Evolutionary conservation across 768 basidiomycete species (phyloP).

Genomic region (Tylopilus sp.): DNA sequence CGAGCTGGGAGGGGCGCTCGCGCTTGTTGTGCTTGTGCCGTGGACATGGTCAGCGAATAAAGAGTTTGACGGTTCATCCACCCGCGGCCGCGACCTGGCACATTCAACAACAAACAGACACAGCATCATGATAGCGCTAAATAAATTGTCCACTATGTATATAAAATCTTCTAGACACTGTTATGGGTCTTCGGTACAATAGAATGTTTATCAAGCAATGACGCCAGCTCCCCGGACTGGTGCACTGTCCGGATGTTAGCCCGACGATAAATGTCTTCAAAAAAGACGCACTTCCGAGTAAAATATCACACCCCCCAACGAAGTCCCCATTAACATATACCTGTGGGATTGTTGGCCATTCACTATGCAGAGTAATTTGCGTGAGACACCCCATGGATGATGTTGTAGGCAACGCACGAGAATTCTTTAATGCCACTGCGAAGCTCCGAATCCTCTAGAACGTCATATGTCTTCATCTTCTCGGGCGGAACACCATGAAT

Average conservation of each 20-base stretch:
- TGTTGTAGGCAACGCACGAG: conserved; percentile 62
- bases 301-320: conserved; percentile 94
- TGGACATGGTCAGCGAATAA: conserved; percentile 31
- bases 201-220: conserved; percentile 66
- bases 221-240: conserved; percentile 90
- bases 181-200: conserved; percentile 53
- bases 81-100: too few relatives aligned
- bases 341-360: conserved; percentile 98
- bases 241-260: conserved; percentile 67
- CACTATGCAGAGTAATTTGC: conserved; percentile 43
- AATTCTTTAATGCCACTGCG: conserved; percentile 91
- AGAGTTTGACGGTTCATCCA: too few relatives aligned
- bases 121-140: too few relatives aligned
- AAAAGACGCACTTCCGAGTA: conserved; percentile 72
- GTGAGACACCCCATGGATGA: not conserved
- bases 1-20: conserved; percentile 78
- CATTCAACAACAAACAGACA: too few relatives aligned
- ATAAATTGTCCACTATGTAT: too few relatives aligned
- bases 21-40: conserved; percentile 63
- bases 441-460: conserved; percentile 81
- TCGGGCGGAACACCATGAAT: conserved; percentile 74
- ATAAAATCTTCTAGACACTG: too few relatives aligned
- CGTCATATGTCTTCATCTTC: conserved; percentile 88
- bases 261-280: too few relatives aligned
- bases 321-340: conserved; percentile 94